A percentile compares a stretch with the other conserved stretches of the same genome.
These are phyloP conservation scores for Neurospora cerealis DNA, from an alignment of 495 filamentous ascomycete genomes.

Conservation along the genomic window DNA sequence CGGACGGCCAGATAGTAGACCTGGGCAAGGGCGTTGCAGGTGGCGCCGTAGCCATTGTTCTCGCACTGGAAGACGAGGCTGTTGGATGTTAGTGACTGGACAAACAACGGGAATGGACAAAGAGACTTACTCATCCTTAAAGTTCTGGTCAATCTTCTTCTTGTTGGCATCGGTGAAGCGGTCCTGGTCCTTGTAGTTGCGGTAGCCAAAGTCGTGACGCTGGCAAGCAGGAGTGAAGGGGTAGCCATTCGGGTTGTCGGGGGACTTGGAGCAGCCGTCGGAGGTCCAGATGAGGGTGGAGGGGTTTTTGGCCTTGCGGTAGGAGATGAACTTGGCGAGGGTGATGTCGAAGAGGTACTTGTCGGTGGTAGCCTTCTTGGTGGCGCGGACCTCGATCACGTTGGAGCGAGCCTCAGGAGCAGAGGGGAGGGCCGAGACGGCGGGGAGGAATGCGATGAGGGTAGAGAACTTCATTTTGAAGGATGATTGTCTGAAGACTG, in stretches of 20 bases:
- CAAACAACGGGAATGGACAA: neutral
- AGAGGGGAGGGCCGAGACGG: slow-evolving; percentile 13
- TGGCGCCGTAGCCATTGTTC: neutral
- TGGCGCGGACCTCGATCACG: slow-evolving; percentile 1
- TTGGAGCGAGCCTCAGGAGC: neutral
- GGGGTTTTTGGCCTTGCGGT: slow-evolving; percentile 20
- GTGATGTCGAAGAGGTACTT: slow-evolving; percentile 23
- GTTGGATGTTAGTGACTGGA: neutral
- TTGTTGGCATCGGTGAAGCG: slow-evolving; percentile 26
- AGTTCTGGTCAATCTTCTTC: slow-evolving; percentile 29
- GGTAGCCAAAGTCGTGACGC: slow-evolving; percentile 41
- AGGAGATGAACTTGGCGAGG: slow-evolving; percentile 19
- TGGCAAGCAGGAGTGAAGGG: slow-evolving; percentile 30
- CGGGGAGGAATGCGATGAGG: slow-evolving; percentile 12
- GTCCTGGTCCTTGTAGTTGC: slow-evolving; percentile 31
- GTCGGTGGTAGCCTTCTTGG: slow-evolving; percentile 20
- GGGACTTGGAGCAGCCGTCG: slow-evolving; percentile 31
- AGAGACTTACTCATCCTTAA: slow-evolving; percentile 24
- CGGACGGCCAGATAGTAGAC: slow-evolving; percentile 37
- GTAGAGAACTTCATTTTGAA: slow-evolving; percentile 18
- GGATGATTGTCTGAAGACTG: neutral
- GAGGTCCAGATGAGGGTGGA: slow-evolving; percentile 28
- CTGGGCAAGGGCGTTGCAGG: slow-evolving; percentile 29
- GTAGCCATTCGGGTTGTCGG: slow-evolving; percentile 35
- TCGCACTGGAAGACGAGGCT: slow-evolving; percentile 25